Evolutionary conservation across 306 rosid species (phyloP), one percentile per base, ranked within the genome.

Genomic region (Prunus mongolica): DNA sequence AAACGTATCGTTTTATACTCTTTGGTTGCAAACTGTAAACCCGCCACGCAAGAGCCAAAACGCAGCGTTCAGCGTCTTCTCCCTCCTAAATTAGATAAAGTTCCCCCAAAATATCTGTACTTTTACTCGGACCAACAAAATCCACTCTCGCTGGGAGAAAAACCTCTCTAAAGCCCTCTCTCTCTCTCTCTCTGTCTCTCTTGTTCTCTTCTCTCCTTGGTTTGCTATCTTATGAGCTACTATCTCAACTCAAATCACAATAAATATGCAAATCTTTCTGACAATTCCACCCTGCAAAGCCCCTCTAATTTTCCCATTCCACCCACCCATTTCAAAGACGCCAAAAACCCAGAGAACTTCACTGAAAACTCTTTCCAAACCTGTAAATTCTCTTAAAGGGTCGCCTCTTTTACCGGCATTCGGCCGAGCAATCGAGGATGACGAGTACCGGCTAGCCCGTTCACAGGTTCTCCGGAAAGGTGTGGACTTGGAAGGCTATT

Each of bases 361-460:
- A 5, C 49, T 79, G 18, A 91, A 76, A 68, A 76, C 68, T 72
- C 89, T 61, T 67, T 69, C 58, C 51, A 72, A 63, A 47, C 71
- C 84, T 2, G 47, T 82, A 22, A 81, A 87, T 67, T 80, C 94
- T 77, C 3, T 85, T 3, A 89, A 85, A 79, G 91, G 85, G 32
- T 86, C 98, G 1, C 89, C 86, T 1, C 86, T 67, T 56, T 82
- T 92, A n/a, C 87, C 98, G 2, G 84, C 88, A 74, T 88, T 95
- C 63, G 81, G 93, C 83, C 84, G 82, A 71, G 91, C 91, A 8
- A 85, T 91, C 16, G 90, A 86, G 61, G 98, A 95, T 50, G 98
- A 95, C 49, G 93, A 95, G 88, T 95, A 90, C 85, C 88, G 97
- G 68, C 44, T 84, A 28, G 98, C 98, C 44, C 81, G 91, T 44